Evolutionary conservation across 371 early-diverging fungal species (phyloP), one percentile per base, ranked within the genome.

Genomic region (Funneliformis caledonium): DNA sequence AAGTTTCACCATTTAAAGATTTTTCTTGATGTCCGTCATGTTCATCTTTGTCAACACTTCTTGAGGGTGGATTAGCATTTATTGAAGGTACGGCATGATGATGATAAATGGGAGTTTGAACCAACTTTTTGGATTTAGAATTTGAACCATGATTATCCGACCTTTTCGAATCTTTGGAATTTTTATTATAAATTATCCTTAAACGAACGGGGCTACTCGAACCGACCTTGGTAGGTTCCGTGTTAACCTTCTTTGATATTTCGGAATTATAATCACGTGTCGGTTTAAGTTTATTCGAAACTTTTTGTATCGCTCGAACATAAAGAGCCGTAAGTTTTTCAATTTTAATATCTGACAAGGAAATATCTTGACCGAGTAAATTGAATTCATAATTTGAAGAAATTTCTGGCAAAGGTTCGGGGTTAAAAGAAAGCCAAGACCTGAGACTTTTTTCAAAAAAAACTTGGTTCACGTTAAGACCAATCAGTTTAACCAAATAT

Each of bases 401-500:
- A 37, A 65, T 37, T 33, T 37, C 67, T 8, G 67, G 67, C 8
- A 65, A 37, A 7, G 67, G 67, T 37, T 65, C 33, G 33, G 67
- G 67, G 4, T 65, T 37, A 65, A 65, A 31, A 10, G 67, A 33
- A 31, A 33, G 16, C 67, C 67, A 65, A 14, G 67, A 65, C 16
- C 16, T 65, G 37, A 65, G 26, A 12, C 37, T 37, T 12, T 65
- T 31, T 65, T 65, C 67, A 31, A 16, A 26, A 14, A 65, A 65
- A 14, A 33, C 67, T 65, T 65, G 67, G 67, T 26, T 65, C 37
- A 65, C 37, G 31, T 65, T 37, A 33, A 65, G 19, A 65, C 67
- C 67, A 12, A 65, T 37, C 16, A 65, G 67, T 65, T 65, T 65
- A 33, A 65, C 67, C 67, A 65, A 65, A 65, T 65, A 65, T 65